phyloP scores from a whole-genome alignment of 2,329 filamentous ascomycete species.

The Penicillium sclerotigenum region DNA sequence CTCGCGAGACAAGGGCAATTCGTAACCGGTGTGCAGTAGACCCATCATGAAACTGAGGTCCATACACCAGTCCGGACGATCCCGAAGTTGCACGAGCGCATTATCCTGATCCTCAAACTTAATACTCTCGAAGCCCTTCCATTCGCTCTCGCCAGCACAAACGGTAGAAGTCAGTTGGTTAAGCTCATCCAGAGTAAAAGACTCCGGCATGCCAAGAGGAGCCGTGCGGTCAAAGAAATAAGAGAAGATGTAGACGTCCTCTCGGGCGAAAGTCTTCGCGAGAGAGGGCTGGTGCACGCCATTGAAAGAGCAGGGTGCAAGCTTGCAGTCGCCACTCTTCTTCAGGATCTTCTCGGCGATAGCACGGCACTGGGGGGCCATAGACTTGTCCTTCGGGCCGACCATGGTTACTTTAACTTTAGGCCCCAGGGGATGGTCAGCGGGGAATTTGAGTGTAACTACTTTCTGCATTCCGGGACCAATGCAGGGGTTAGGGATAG shows the following conservation, averaged over 20 bases:
- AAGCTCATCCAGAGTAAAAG: conserved; percentile 87
- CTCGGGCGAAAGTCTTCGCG: conserved; percentile 82
- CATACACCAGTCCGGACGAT: conserved; percentile 84
- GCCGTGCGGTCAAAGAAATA: conserved; percentile 97
- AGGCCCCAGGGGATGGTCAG: conserved; percentile 63
- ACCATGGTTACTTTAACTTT: conserved; percentile 77
- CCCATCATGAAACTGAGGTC: conserved; percentile 97
- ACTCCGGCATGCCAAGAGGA: conserved; percentile 96
- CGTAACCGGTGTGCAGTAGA: conserved; percentile 89
- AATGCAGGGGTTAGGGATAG: conserved; percentile 82
- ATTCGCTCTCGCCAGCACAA: conserved; percentile 71
- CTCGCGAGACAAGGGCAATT: conserved; percentile 94
- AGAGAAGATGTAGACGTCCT: conserved; percentile 94
- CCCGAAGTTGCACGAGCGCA: conserved; percentile 75
- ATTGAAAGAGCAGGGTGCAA: conserved; percentile 97
- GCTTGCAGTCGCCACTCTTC: conserved; percentile 76
- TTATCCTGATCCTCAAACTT: conserved; percentile 69
- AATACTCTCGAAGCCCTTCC: conserved; percentile 76
- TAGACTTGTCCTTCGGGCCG: conserved; percentile 66
- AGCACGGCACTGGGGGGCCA: conserved; percentile 82
- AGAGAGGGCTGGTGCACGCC: conserved; percentile 92
- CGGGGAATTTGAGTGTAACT: conserved; percentile 68
- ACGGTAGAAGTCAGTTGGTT: conserved; percentile 81
- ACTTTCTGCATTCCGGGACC: conserved; percentile 72
- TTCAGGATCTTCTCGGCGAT: conserved; percentile 86